These are phyloP conservation scores for Pleurostoma richardsiae DNA, from an alignment of 2,329 filamentous ascomycete genomes.

Conservation along the genomic window DNA sequence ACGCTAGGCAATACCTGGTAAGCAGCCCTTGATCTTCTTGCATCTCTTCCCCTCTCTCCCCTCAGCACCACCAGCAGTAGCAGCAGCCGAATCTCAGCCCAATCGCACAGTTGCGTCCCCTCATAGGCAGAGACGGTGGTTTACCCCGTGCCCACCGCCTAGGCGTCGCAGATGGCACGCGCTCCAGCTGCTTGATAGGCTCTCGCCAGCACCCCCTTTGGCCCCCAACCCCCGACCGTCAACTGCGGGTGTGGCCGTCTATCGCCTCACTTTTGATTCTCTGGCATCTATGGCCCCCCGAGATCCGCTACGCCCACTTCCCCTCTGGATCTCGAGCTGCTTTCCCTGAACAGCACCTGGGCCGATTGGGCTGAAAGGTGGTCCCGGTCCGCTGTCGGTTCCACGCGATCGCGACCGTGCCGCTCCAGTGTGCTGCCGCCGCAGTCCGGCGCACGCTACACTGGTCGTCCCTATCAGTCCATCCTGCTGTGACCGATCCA, in stretches of 20 bases:
- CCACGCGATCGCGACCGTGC: neutral
- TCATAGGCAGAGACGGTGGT: no score
- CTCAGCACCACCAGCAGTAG: conserved; percentile 2
- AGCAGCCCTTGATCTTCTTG: conserved; percentile 30
- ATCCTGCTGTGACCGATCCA: no score
- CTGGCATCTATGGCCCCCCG: neutral
- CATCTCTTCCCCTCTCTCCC: conserved; percentile 9
- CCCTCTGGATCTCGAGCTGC: neutral
- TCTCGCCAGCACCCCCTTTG: neutral
- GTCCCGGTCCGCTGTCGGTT: neutral
- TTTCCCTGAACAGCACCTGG: neutral
- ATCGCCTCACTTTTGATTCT: neutral
- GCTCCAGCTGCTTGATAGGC: conserved; percentile 3
- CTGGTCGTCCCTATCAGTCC: no score
- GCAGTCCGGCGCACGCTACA: no score
- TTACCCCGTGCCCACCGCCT: conserved; percentile 1
- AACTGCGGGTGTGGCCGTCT: neutral
- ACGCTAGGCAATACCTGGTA: conserved; percentile 94
- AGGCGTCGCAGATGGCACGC: conserved; percentile 5
- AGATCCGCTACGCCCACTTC: neutral
- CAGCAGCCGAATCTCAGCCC: conserved; percentile 2
- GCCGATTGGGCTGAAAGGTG: neutral
- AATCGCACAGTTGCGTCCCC: conserved; percentile 1
- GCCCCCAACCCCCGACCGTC: neutral
- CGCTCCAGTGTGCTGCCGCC: no score